Conservation (phyloP, 2,329 filamentous ascomycete genomes). For the Talaromyces sp. region DNA sequence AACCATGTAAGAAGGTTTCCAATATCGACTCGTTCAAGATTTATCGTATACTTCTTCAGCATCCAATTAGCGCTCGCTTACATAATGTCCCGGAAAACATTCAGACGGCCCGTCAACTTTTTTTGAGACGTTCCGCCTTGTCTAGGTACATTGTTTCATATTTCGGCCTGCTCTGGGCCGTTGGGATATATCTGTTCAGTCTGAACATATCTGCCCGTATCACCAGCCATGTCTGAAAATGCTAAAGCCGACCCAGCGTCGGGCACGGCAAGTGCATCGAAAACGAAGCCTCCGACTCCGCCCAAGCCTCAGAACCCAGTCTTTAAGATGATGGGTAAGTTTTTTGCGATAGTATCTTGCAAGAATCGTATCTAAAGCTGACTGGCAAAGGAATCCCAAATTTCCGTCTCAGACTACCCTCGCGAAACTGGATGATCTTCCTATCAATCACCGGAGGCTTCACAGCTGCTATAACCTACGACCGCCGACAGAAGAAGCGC, state of each 20-base stretch:
- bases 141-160: not conserved
- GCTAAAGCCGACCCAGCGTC: slow-evolving; percentile 25
- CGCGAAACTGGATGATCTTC: slow-evolving; percentile 98
- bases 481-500: slow-evolving; percentile 83
- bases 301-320: slow-evolving; percentile 24
- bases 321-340: slow-evolving; percentile 25
- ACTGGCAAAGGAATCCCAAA: slow-evolving; percentile 67
- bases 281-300: slow-evolving; percentile 17
- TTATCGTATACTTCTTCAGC: not conserved
- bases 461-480: slow-evolving; percentile 79
- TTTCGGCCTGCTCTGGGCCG: not conserved
- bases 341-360: not conserved
- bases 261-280: slow-evolving; percentile 29
- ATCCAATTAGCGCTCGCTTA: slow-evolving; percentile 9
- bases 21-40: not conserved
- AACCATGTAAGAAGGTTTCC: not conserved
- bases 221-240: slow-evolving; percentile 35
- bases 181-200: not conserved
- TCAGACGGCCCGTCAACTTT: slow-evolving; percentile 1
- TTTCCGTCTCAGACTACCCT: slow-evolving; percentile 79
- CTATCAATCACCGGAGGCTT: slow-evolving; percentile 74
- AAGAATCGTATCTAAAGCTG: not conserved
- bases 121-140: not conserved
- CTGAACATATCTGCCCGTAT: not conserved
- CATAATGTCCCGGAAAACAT: not conserved